Evolutionary conservation across 2,329 filamentous ascomycete species (phyloP).

Genomic region (Hysterium pulicare): DNA sequence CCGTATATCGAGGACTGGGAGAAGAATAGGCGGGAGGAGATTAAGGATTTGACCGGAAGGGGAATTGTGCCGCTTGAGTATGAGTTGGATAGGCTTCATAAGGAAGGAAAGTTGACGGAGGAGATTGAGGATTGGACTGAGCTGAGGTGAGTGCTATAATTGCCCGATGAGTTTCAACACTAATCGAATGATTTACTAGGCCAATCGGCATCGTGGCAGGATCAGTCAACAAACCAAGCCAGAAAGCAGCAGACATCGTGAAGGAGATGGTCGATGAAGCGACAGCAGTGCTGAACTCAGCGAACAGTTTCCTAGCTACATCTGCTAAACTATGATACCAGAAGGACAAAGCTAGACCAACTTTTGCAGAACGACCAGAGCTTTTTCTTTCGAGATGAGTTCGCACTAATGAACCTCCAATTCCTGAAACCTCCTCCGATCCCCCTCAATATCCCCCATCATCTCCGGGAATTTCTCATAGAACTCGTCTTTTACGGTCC

Average conservation of each 20-base stretch:
- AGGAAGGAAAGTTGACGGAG: conserved; percentile 25
- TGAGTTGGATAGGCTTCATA: conserved; percentile 22
- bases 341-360: background rate
- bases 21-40: conserved; percentile 20
- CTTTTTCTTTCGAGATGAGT: background rate
- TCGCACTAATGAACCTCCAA: background rate
- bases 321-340: conserved; percentile 14
- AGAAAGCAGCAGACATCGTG: conserved; percentile 22
- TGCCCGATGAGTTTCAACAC: background rate
- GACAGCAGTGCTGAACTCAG: conserved; percentile 14
- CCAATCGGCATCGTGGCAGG: conserved; percentile 26
- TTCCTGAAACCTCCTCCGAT: conserved; percentile 9
- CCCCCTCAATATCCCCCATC: conserved; percentile 28
- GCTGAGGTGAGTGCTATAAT: conserved; percentile 17
- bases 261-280: conserved; percentile 25
- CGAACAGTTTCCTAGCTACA: conserved; percentile 13
- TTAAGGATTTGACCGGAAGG: conserved; percentile 19
- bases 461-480: conserved; percentile 28
- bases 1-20: conserved; percentile 26
- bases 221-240: conserved; percentile 19
- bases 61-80: conserved; percentile 21
- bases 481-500: conserved; percentile 23
- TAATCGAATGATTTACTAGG: conserved; percentile 6
- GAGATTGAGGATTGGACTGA: conserved; percentile 25
- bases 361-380: background rate